phyloP scores from a whole-genome alignment of 1,139 yeast genomes.

The Yamadazyma dushanensis region DNA sequence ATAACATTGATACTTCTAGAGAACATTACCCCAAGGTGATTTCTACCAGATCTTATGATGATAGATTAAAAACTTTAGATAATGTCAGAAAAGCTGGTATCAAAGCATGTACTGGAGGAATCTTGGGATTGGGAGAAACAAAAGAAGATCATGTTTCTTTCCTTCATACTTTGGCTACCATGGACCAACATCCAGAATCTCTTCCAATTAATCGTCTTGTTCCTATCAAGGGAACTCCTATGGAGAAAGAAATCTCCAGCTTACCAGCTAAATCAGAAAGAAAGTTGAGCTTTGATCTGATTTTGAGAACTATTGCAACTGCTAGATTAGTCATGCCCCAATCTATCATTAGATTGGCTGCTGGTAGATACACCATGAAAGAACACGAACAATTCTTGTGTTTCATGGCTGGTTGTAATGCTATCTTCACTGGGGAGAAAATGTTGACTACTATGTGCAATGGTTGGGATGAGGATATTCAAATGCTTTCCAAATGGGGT shows the following conservation, averaged over 20 bases:
- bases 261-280: conserved; percentile 18
- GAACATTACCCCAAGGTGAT: conserved; percentile 75
- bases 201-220: conserved; percentile 78
- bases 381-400: conserved; percentile 75
- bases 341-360: conserved; percentile 71
- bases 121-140: conserved; percentile 76
- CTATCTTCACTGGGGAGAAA: conserved; percentile 77
- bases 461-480: conserved; percentile 82
- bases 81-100: conserved; percentile 68
- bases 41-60: conserved; percentile 69
- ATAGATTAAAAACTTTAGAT: conserved; percentile 62
- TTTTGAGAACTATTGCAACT: conserved; percentile 70
- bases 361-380: conserved; percentile 80
- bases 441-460: conserved; percentile 84
- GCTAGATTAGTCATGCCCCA: conserved; percentile 75
- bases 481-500: conserved; percentile 71
- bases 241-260: conserved; percentile 54
- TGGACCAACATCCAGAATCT: conserved; percentile 74
- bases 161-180: conserved; percentile 63
- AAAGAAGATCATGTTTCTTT: conserved; percentile 70
- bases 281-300: conserved; percentile 56
- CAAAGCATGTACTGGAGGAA: conserved; percentile 78
- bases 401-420: conserved; percentile 78
- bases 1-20: conserved; percentile 77
- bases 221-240: conserved; percentile 79